phyloP scores from a whole-genome alignment of 1,139 yeast species.

The Taphrina pruni region DNA sequence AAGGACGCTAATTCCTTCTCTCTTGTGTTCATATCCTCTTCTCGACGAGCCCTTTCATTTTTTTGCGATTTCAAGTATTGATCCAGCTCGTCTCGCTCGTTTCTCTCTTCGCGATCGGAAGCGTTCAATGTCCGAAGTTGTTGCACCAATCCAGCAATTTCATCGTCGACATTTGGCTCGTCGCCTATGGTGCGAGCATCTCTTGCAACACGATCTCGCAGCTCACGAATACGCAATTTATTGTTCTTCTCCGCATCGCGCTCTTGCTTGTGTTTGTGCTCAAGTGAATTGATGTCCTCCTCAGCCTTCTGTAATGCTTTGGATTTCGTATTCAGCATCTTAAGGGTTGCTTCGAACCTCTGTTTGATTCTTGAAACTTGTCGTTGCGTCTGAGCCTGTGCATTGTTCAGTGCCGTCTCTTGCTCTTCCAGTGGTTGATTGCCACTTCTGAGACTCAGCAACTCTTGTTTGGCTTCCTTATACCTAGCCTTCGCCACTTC shows the following conservation, averaged over 20 bases:
- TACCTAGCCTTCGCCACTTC: slow-evolving; percentile 49
- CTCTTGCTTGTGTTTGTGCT: slow-evolving; percentile 24
- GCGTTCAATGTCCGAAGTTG: slow-evolving; percentile 56
- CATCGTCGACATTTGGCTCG: slow-evolving; percentile 59
- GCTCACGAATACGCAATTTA: slow-evolving; percentile 45
- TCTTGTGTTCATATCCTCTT: slow-evolving; percentile 16
- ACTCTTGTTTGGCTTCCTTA: slow-evolving; percentile 57
- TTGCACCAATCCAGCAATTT: slow-evolving; percentile 61
- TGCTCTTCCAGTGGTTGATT: slow-evolving; percentile 39
- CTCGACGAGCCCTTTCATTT: slow-evolving; percentile 18
- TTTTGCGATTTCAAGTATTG: slow-evolving; percentile 48
- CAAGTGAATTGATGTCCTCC: slow-evolving; percentile 15
- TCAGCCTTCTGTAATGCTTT: slow-evolving; percentile 18
- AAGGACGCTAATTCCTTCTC: slow-evolving; percentile 27
- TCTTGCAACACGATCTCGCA: slow-evolving; percentile 51
- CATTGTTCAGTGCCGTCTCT: slow-evolving; percentile 27
- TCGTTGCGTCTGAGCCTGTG: slow-evolving; percentile 25
- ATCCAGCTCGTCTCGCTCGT: slow-evolving; percentile 50
- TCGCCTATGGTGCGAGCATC: slow-evolving; percentile 46
- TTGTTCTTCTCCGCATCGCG: slow-evolving; percentile 28
- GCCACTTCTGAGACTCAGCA: slow-evolving; percentile 53
- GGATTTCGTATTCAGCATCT: neutral
- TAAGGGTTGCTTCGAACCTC: slow-evolving; percentile 18
- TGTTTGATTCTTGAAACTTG: slow-evolving; percentile 13
- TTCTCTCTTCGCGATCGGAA: slow-evolving; percentile 49